A percentile compares a stretch with the other conserved stretches of the same genome.
Evolutionary conservation across 768 basidiomycete genomes (phyloP).

Genomic region (Porpolomopsis calyptriformis): DNA sequence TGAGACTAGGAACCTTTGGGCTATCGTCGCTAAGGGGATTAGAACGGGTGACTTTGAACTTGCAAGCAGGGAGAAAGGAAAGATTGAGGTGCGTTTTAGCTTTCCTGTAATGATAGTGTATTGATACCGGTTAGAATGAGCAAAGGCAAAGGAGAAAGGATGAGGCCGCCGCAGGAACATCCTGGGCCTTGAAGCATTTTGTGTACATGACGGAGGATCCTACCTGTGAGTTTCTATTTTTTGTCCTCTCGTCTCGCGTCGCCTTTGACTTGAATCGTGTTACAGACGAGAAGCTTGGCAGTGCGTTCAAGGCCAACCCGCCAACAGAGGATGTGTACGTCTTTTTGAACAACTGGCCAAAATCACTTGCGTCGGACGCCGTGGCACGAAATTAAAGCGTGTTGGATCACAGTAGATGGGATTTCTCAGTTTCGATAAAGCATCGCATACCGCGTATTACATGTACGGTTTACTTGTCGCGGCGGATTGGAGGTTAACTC

Average conservation of each 20-base stretch:
- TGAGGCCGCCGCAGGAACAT: slow-evolving; percentile 58
- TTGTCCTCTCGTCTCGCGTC: neutral
- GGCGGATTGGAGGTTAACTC: too few species aligned
- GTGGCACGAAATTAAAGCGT: neutral
- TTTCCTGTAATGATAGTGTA: neutral
- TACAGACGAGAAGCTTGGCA: slow-evolving; percentile 58
- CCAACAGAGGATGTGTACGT: slow-evolving; percentile 69
- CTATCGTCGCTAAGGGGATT: slow-evolving; percentile 81
- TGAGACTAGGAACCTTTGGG: slow-evolving; percentile 84
- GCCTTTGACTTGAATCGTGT: neutral
- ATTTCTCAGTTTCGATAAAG: too few species aligned
- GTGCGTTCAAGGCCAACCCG: slow-evolving; percentile 49
- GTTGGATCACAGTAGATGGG: too few species aligned
- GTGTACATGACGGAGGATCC: slow-evolving; percentile 57
- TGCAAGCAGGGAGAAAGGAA: slow-evolving; percentile 80
- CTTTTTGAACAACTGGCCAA: slow-evolving; percentile 54
- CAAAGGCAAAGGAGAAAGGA: slow-evolving; percentile 83
- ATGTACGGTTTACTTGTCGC: too few species aligned
- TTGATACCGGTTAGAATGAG: slow-evolving; percentile 52
- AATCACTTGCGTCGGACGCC: neutral
- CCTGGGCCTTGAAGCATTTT: slow-evolving; percentile 77
- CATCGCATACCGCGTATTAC: too few species aligned
- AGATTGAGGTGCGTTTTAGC: slow-evolving; percentile 66
- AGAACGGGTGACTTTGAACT: slow-evolving; percentile 82
- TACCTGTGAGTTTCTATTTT: slow-evolving; percentile 41